phyloP scores from a whole-genome alignment of 176 grass and related monocot genomes.

The Bothriochloa decipiens region DNA sequence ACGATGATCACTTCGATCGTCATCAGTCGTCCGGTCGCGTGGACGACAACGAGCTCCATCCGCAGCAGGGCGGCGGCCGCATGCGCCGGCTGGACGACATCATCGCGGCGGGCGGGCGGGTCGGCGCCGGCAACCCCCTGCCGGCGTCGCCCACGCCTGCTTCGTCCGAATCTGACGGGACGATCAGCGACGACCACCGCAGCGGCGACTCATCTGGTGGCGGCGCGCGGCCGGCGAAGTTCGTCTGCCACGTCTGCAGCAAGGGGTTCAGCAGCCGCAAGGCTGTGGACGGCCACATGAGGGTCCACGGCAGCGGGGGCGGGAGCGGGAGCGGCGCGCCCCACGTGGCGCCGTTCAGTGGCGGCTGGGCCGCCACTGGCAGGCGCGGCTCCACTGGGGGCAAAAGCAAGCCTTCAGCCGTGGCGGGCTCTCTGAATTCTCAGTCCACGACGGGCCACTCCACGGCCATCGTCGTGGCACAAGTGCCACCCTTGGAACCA shows the following conservation, averaged over 20 bases:
- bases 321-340: too few species aligned
- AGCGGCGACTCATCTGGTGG: too few species aligned
- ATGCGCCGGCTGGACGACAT: neutral
- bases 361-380: conserved; percentile 26
- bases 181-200: conserved; percentile 4
- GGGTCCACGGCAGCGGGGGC: neutral
- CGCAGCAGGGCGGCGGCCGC: too few species aligned
- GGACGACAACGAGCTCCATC: neutral
- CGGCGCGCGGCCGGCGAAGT: neutral
- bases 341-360: neutral
- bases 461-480: neutral
- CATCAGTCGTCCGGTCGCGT: neutral
- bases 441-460: neutral
- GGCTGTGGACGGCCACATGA: conserved; percentile 44
- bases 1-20: neutral
- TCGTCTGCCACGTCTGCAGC: conserved; percentile 12
- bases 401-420: neutral
- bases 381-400: conserved; percentile 26
- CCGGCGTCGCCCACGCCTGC: neutral
- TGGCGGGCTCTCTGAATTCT: neutral
- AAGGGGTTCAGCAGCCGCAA: conserved; percentile 18
- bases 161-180: neutral
- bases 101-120: neutral
- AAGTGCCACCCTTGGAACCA: neutral
- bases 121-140: neutral